Evolutionary conservation across 2,329 filamentous ascomycete species (phyloP), one percentile per base, ranked within the genome.

Genomic region (Canariomyces notabilis): DNA sequence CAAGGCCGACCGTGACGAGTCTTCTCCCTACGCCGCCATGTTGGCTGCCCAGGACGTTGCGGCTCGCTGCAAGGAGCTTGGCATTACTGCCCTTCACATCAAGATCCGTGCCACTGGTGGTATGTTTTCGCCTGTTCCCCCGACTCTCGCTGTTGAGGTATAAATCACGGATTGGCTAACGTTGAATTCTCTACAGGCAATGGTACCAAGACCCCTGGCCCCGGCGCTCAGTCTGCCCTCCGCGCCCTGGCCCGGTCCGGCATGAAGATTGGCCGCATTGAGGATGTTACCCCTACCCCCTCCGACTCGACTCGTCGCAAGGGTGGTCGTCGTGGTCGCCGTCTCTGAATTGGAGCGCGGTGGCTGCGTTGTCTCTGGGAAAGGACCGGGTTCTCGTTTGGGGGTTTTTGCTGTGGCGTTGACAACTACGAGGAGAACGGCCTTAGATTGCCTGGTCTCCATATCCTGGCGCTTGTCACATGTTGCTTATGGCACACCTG

Each of bases 321-420:
- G 89, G 93, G 93, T 80, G 93, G 93, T 96, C 90, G 93, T 77
- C 91, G 93, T 87, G 93, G 93, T 97, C 93, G 93, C 79, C 91
- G 93, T 95, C 87, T 98, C 76, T 98, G 80, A 87, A 55, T 50
- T 42, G 59, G 58, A 57, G 53, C 49, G 44, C 64, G 57, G 50
- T 58, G 45, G 54, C 57, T 50, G 51, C 35, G 46, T 53, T 49
- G 54, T 56, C 57, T n/a, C n/a, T n/a, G n/a, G 59, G 61, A 58
- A 58, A 54, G 53, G 57, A 52, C 61, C 63, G 64, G 67, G 63
- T 64, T 65, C 67, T 62, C 60, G 66, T 71, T 67, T 75, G 72
- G n/a, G n/a, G 73, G 69, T 68, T 72, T 71, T 66, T 44, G 67
- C 71, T 77, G 72, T 78, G 77, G 76, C 74, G 74, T 76, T 79